These are phyloP conservation scores for Ceratobasidium sp. DNA, from an alignment of 1,284 basidiomycete genomes.

Conservation along the genomic window DNA sequence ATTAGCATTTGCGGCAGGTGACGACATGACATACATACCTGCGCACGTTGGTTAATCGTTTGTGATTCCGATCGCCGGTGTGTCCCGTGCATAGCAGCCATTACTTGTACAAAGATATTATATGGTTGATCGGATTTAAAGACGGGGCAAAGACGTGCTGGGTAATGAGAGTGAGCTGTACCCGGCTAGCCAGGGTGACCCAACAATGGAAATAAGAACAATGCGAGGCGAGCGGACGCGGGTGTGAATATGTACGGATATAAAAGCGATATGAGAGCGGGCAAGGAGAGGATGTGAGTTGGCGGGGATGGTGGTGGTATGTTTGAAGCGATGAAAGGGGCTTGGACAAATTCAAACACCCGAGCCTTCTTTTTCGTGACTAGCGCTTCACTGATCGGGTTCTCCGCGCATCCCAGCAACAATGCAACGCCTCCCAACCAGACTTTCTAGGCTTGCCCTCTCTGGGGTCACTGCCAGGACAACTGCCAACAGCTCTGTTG, in stretches of 20 bases:
- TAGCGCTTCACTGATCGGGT: not conserved
- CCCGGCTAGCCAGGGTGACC: constrained; percentile 28
- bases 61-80: constrained; percentile 49
- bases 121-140: constrained; percentile 1
- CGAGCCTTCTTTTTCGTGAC: constrained; percentile 2
- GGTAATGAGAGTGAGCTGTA: constrained; percentile 20
- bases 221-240: not conserved
- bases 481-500: not conserved
- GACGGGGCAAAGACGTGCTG: not conserved
- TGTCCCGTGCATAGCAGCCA: constrained; percentile 47
- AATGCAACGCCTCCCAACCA: constrained; percentile 29
- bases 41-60: constrained; percentile 51
- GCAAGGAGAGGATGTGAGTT: constrained; percentile 17
- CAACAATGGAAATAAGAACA: not conserved
- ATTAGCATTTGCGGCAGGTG: not conserved
- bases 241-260: not conserved
- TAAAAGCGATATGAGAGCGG: constrained; percentile 16
- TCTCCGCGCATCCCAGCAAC: not conserved
- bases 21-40: constrained; percentile 44
- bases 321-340: constrained; percentile 34
- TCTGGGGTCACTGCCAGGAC: not conserved
- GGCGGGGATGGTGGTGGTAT: constrained; percentile 39
- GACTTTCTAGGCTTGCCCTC: not conserved
- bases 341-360: constrained; percentile 10
- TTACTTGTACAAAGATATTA: constrained; percentile 40